phyloP scores from a whole-genome alignment of 768 basidiomycete species.

The Amanita polypyramis region DNA sequence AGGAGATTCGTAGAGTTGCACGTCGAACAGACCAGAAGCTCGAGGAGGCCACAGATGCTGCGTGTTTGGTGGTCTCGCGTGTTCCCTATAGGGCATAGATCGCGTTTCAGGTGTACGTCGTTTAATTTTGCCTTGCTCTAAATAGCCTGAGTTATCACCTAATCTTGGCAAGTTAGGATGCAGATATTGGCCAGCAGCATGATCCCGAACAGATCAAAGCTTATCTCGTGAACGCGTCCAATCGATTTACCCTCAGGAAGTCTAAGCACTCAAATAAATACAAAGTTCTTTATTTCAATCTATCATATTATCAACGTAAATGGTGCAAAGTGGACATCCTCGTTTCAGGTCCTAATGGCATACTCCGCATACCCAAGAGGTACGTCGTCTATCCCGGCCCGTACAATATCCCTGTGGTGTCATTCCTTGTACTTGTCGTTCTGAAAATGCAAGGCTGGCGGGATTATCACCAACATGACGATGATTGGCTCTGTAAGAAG shows the following conservation, averaged over 20 bases:
- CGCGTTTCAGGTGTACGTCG: conserved; percentile 25
- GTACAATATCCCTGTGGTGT: conserved; percentile 16
- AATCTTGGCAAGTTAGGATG: conserved; percentile 22
- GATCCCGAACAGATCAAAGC: conserved; percentile 30
- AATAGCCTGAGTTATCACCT: neutral
- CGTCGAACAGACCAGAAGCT: conserved; percentile 17
- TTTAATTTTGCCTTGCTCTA: neutral
- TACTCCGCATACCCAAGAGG: conserved; percentile 18
- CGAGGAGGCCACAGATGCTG: conserved; percentile 18
- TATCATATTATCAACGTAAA: conserved; percentile 8
- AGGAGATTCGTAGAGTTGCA: neutral
- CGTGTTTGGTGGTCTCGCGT: conserved; percentile 30
- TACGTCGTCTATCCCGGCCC: conserved; percentile 12
- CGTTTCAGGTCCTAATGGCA: conserved; percentile 18
- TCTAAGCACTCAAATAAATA: conserved; percentile 29
- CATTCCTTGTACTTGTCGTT: conserved; percentile 19
- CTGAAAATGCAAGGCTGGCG: conserved; percentile 7
- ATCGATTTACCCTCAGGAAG: conserved; percentile 28
- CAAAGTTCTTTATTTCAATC: conserved; percentile 28
- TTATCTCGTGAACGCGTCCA: conserved; percentile 16
- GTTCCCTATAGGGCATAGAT: conserved; percentile 25
- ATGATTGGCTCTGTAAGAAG: neutral
- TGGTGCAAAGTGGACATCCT: conserved; percentile 29
- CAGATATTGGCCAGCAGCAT: conserved; percentile 25
- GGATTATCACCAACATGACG: neutral